Conservation (phyloP, 345 rosid genomes). For the Murraya paniculata region DNA sequence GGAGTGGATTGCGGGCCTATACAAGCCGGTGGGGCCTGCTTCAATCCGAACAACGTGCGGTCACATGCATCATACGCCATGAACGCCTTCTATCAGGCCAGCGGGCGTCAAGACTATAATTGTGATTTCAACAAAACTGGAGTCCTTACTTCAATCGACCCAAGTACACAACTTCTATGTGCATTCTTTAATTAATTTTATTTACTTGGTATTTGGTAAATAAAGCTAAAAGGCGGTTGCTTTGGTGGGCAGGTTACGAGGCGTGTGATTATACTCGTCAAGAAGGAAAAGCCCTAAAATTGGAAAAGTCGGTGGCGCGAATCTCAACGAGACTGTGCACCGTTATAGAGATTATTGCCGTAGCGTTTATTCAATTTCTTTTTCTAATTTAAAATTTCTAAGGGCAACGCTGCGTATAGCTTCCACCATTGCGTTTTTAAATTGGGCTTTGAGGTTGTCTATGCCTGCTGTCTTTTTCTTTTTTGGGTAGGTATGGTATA, state of each 20-base stretch:
- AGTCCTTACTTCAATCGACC: slow-evolving; percentile 41
- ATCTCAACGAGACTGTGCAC: slow-evolving; percentile 6
- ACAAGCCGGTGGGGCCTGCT: slow-evolving; percentile 55
- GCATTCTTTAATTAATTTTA: not conserved
- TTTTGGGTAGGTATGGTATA: not conserved
- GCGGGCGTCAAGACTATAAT: slow-evolving; percentile 39
- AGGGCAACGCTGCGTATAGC: not conserved
- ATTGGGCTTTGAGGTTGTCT: not conserved
- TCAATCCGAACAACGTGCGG: slow-evolving; percentile 44
- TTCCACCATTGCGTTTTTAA: not conserved
- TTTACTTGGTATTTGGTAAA: no score
- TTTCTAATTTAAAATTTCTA: not conserved
- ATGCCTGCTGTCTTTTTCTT: not conserved
- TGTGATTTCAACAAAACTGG: slow-evolving; percentile 62
- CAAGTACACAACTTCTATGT: slow-evolving; percentile 30
- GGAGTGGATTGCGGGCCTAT: slow-evolving; percentile 56
- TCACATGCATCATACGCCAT: slow-evolving; percentile 68
- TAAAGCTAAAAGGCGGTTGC: not conserved
- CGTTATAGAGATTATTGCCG: not conserved
- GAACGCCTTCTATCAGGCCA: slow-evolving; percentile 61
- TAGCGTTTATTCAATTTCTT: not conserved
- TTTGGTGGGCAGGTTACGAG: slow-evolving; percentile 45
- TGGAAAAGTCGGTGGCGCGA: slow-evolving; percentile 29
- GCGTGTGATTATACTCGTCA: slow-evolving; percentile 34
- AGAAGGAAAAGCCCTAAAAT: slow-evolving; percentile 7